A percentile compares a stretch with the other conserved stretches of the same genome.
These are phyloP conservation scores for Kockovaella imperatae DNA, from an alignment of 768 basidiomycete genomes.

Conservation along the genomic window DNA sequence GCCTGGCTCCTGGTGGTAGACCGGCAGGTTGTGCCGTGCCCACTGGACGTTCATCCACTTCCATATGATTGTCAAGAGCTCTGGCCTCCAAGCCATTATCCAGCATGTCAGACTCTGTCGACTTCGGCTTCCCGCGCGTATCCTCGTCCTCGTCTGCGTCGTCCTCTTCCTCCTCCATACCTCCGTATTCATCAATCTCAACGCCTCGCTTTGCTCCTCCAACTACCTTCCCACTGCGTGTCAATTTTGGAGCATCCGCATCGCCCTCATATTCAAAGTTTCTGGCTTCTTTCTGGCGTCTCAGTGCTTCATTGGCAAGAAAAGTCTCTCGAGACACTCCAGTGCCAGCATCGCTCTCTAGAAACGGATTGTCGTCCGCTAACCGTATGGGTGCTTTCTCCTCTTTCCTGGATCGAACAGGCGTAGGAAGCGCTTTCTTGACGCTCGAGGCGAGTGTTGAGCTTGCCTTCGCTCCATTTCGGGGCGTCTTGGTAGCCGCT, in stretches of 20 bases:
- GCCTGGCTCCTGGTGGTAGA: conserved; percentile 3
- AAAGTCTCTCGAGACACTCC: conserved; percentile 26
- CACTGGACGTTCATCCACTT: background rate
- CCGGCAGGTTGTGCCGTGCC: background rate
- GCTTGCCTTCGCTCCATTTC: background rate
- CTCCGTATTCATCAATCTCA: conserved; percentile 24
- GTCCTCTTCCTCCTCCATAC: conserved; percentile 36
- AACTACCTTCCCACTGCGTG: conserved; percentile 36
- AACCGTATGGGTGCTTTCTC: background rate
- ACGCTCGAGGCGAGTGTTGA: background rate
- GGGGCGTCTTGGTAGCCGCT: no score
- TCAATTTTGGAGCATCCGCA: conserved; percentile 31
- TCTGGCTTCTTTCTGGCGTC: conserved; percentile 36
- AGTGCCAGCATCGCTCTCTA: background rate
- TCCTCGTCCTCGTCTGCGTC: conserved; percentile 28
- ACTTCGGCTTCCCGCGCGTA: background rate
- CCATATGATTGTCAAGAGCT: background rate
- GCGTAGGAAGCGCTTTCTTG: background rate
- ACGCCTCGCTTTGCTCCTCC: conserved; percentile 8
- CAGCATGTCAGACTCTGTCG: no score
- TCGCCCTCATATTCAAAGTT: conserved; percentile 43
- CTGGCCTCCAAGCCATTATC: no score
- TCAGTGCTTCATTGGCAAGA: conserved; percentile 34
- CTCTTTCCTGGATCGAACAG: background rate
- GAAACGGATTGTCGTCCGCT: background rate